These are phyloP conservation scores for Plasmodium knowlesi DNA, from an alignment of 169 alveolate species.

Conservation along the genomic window DNA sequence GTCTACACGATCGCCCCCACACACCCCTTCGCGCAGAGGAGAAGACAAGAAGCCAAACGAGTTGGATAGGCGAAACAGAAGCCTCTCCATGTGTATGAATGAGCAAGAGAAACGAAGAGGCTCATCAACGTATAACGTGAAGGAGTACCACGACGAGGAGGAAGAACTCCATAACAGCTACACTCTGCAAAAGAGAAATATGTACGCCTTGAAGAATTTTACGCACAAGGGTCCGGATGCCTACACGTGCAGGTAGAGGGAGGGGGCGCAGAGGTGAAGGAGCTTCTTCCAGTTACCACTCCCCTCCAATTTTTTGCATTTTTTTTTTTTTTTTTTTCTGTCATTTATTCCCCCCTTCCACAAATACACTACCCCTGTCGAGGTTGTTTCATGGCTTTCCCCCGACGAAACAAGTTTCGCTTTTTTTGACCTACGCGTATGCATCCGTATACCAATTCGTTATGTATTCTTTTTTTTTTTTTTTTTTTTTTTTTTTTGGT, in stretches of 20 bases:
- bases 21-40: constrained; percentile 24
- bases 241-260: constrained; percentile 53
- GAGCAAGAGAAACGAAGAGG: constrained; percentile 31
- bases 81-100: constrained; percentile 38
- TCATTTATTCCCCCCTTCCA: background rate
- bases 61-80: constrained; percentile 54
- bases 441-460: background rate
- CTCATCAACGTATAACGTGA: constrained; percentile 17
- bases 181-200: constrained; percentile 20
- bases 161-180: background rate
- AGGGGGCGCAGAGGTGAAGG: too few relatives aligned
- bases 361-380: background rate
- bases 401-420: background rate
- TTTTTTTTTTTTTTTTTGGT: background rate
- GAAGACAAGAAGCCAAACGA: constrained; percentile 23
- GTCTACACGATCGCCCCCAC: background rate
- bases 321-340: background rate
- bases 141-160: constrained; percentile 22
- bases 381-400: background rate
- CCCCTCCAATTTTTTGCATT: background rate
- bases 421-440: background rate
- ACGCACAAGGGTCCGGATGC: constrained; percentile 24
- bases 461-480: background rate
- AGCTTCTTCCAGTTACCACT: background rate
- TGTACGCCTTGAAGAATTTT: constrained; percentile 35